Percentiles rank a stretch among this genome's conserved stretches.
Evolutionary conservation across 2,329 filamentous ascomycete species (phyloP).

Genomic region (Exutisphaerella laricina): DNA sequence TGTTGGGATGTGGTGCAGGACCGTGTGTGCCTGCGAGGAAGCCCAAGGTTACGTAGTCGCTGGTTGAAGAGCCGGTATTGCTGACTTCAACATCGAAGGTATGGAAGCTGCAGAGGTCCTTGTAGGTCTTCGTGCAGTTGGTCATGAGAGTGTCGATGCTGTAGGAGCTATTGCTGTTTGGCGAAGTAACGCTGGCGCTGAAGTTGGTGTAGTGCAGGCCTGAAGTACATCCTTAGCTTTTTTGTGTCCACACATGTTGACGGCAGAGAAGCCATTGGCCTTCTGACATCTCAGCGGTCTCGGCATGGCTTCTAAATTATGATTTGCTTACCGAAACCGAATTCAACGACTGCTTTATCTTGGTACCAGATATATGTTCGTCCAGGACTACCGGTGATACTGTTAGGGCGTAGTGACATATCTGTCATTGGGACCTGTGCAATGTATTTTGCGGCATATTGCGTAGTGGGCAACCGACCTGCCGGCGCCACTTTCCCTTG

Average conservation of each 20-base stretch:
- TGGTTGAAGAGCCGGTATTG: conserved; percentile 44
- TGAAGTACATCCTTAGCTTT: too few relatives aligned
- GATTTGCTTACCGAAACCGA: too few relatives aligned
- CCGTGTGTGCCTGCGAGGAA: conserved; percentile 48
- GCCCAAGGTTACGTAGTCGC: conserved; percentile 50
- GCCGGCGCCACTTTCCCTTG: conserved; percentile 48
- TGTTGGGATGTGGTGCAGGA: conserved; percentile 48
- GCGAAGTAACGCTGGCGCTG: conserved; percentile 20
- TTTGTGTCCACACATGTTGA: too few relatives aligned
- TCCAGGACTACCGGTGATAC: conserved; percentile 41
- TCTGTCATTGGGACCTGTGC: conserved; percentile 49
- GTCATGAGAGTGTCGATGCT: conserved; percentile 36
- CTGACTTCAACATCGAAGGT: conserved; percentile 41
- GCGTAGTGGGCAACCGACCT: conserved; percentile 50
- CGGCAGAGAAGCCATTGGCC: too few relatives aligned
- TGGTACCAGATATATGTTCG: conserved; percentile 57
- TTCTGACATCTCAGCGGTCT: too few relatives aligned
- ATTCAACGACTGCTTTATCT: conserved; percentile 46
- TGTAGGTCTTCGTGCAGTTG: conserved; percentile 35
- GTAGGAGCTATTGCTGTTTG: conserved; percentile 20
- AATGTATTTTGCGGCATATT: conserved; percentile 51
- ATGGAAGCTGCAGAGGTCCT: conserved; percentile 42
- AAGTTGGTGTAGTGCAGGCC: conserved; percentile 57
- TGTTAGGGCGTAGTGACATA: conserved; percentile 50
- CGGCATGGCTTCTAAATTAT: too few relatives aligned